These are phyloP conservation scores for Lathyrus sativus DNA, from an alignment of 306 rosid species.

Conservation along the genomic window DNA sequence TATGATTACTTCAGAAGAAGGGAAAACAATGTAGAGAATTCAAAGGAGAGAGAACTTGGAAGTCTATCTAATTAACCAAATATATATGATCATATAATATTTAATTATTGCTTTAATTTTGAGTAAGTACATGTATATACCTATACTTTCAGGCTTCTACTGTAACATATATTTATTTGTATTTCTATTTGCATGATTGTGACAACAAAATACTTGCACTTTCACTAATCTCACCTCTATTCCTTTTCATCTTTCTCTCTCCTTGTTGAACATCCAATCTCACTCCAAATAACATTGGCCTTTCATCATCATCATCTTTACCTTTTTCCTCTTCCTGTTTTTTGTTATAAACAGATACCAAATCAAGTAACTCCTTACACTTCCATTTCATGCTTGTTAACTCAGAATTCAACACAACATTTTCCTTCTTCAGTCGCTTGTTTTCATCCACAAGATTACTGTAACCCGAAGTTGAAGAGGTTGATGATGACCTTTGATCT, in stretches of 20 bases:
- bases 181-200: constrained; percentile 69
- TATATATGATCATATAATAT: constrained; percentile 9
- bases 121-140: not conserved
- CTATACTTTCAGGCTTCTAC: constrained; percentile 16
- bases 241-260: constrained; percentile 63
- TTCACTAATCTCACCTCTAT: constrained; percentile 56
- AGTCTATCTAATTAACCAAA: constrained; percentile 14
- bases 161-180: not conserved
- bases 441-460: constrained; percentile 67
- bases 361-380: constrained; percentile 69
- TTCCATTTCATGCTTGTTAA: constrained; percentile 64
- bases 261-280: constrained; percentile 69
- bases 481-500: constrained; percentile 77
- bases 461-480: constrained; percentile 66
- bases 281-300: constrained; percentile 86
- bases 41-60: not conserved
- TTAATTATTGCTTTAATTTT: constrained; percentile 26
- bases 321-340: constrained; percentile 32
- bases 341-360: constrained; percentile 48
- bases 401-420: constrained; percentile 63
- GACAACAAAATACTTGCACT: constrained; percentile 63
- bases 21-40: not conserved
- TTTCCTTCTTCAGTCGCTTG: constrained; percentile 77
- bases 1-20: no score
- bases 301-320: constrained; percentile 46